Base-by-base conservation (phyloP, 352 stramenopile species). In the Achlya hypogyna region DNA sequence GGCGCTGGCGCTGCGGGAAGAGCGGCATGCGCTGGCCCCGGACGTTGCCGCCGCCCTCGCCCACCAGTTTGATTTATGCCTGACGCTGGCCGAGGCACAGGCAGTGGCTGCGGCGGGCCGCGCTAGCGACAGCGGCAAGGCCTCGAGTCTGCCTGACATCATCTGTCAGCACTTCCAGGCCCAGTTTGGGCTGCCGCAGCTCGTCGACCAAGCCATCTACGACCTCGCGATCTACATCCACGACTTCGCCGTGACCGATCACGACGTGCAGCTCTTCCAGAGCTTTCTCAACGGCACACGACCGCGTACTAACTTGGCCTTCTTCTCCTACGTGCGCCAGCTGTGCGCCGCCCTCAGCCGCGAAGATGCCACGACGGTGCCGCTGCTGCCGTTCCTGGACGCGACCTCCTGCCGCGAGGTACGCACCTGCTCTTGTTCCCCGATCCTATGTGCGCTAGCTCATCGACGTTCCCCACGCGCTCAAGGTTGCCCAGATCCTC, bases 101-200 rank as follows among this genome's bases (percentile, higher is more conserved):
- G 38, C 38, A 10, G 6, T 64, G 6, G 22, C 54, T 38, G 18
- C 54, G 47, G 38, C 38, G 14, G 34, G 34, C 8, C 54, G 54
- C 32, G n/a, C 51, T 27, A 25, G 16, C 14, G 2, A 20, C 22
- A 64, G 25, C n/a, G 54, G 10, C 22, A 60, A 34, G 22, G 8
- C 54, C n/a, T 16, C 25, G 5, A 64, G 31, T 38, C 5, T 64
- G 54, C 32, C 23, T 20, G 51, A 62, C 45, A 51, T 43, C 28
- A 71, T 77, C 18, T 74, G 68, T 18, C 74, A 89, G 56, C 83
- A 92, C 72, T 92, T 87, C 31, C 77, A 78, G 9, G 88, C 77
- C 66, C 75, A 86, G 23, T 63, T 84, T 5, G 83, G 83, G 0
- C 71, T 92, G 5, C 72, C 66, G 25, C 71, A 75, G 9, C 65